Percentiles rank a stretch among this genome's conserved stretches.
Conservation (phyloP, 2,329 filamentous ascomycete genomes). For the Hansfordia pulvinata region DNA sequence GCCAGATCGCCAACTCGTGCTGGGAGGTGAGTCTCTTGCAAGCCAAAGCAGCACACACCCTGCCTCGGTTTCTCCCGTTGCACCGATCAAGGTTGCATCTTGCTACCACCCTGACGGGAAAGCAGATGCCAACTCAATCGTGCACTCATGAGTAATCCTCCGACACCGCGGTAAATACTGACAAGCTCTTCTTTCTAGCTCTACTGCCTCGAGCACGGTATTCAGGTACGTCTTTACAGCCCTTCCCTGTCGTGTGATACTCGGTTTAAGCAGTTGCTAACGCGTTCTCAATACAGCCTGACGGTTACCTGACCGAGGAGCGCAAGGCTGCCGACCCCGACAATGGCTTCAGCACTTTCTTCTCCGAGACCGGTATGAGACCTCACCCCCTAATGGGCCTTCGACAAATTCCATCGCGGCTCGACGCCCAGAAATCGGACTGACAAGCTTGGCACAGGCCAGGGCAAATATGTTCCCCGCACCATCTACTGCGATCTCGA, state of each 20-base stretch:
- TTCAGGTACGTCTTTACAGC: slow-evolving; percentile 58
- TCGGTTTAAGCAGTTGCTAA: slow-evolving; percentile 13
- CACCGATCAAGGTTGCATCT: no score
- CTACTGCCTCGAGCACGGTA: slow-evolving; percentile 99
- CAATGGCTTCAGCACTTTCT: slow-evolving; percentile 99
- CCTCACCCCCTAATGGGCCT: slow-evolving; percentile 3
- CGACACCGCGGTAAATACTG: slow-evolving; percentile 12
- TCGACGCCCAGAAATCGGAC: no score
- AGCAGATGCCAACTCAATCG: no score
- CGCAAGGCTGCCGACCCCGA: slow-evolving; percentile 87
- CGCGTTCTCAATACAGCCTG: slow-evolving; percentile 49
- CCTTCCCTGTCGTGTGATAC: slow-evolving; percentile 3
- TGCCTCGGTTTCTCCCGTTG: slow-evolving; percentile 2
- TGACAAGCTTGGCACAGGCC: slow-evolving; percentile 39
- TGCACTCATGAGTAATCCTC: no score
- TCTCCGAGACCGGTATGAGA: slow-evolving; percentile 88
- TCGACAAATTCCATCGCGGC: no score
- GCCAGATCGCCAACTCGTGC: slow-evolving; percentile 99
- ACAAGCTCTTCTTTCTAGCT: slow-evolving; percentile 46
- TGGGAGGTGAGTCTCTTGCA: slow-evolving; percentile 75
- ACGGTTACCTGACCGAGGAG: slow-evolving; percentile 97
- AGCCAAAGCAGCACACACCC: background rate
- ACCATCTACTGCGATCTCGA: slow-evolving; percentile 99
- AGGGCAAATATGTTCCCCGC: slow-evolving; percentile 97
- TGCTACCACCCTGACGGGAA: no score